Conservation (phyloP, 495 filamentous ascomycete species). For the Sporormia fimetaria region DNA sequence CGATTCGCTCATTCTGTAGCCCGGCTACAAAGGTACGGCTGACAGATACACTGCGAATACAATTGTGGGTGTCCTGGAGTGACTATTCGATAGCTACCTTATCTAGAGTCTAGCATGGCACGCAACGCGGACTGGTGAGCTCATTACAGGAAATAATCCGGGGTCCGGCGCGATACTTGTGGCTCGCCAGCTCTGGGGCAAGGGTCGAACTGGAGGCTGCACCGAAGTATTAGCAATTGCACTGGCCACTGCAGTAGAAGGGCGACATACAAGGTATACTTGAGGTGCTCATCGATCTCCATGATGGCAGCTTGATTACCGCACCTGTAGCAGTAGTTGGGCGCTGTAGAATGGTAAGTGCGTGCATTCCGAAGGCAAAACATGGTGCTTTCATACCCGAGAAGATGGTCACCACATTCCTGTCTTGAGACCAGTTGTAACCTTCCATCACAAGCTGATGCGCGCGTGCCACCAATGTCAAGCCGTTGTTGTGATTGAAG, state of each 20-base stretch:
- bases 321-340: constrained; percentile 96
- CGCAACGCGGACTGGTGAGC: constrained; percentile 4
- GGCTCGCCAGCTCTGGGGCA: constrained; percentile 95
- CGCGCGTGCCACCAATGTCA: constrained; percentile 87
- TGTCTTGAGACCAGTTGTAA: constrained; percentile 95
- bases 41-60: constrained; percentile 8
- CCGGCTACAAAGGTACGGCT: constrained; percentile 1
- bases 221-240: constrained; percentile 5
- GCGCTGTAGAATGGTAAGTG: too few species aligned
- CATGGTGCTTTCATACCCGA: constrained; percentile 52
- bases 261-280: constrained; percentile 94
- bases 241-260: neutral
- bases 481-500: constrained; percentile 98
- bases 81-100: too few species aligned
- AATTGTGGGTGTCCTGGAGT: too few species aligned
- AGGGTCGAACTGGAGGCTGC: constrained; percentile 99
- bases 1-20: neutral
- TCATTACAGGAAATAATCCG: constrained; percentile 91
- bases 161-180: constrained; percentile 94
- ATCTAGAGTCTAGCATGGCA: constrained; percentile 16
- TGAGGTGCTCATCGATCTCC: constrained; percentile 99
- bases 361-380: neutral
- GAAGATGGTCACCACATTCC: constrained; percentile 98
- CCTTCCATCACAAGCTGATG: constrained; percentile 98
- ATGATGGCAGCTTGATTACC: constrained; percentile 99